phyloP scores from a whole-genome alignment of 2,329 filamentous ascomycete genomes.

The Neonectria hederae region DNA sequence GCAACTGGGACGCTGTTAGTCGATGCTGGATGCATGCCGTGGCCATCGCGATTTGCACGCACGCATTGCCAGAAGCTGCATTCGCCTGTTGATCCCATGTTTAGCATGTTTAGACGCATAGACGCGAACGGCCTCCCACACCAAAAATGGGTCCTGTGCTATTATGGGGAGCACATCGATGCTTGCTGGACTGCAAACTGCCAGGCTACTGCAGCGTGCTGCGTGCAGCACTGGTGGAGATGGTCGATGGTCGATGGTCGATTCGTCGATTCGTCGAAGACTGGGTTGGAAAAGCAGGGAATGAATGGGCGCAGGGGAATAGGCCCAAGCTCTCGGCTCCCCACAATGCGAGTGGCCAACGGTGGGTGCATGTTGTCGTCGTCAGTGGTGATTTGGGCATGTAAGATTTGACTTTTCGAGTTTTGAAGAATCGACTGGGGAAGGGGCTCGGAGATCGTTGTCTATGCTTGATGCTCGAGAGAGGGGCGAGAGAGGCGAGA shows the following conservation, averaged over 20 bases:
- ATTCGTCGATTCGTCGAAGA: too few species aligned
- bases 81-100: constrained; percentile 10
- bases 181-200: constrained; percentile 16
- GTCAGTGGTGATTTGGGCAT: constrained; percentile 6
- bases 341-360: constrained; percentile 20
- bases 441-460: constrained; percentile 4
- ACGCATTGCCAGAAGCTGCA: constrained; percentile 3
- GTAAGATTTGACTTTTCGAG: constrained; percentile 3
- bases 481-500: neutral
- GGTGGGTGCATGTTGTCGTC: constrained; percentile 7
- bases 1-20: constrained; percentile 9
- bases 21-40: neutral
- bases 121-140: constrained; percentile 27
- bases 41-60: neutral
- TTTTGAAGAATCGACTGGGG: neutral
- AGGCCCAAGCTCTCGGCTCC: constrained; percentile 18
- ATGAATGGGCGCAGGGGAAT: constrained; percentile 13
- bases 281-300: constrained; percentile 13
- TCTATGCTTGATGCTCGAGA: constrained; percentile 8
- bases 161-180: constrained; percentile 17
- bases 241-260: too few species aligned
- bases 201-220: constrained; percentile 22
- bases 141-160: constrained; percentile 18
- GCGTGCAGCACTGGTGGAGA: constrained; percentile 6
- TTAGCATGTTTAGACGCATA: constrained; percentile 15